Base-by-base conservation (phyloP, 208 protist species). In the Trypanosomatidae sp. region DNA sequence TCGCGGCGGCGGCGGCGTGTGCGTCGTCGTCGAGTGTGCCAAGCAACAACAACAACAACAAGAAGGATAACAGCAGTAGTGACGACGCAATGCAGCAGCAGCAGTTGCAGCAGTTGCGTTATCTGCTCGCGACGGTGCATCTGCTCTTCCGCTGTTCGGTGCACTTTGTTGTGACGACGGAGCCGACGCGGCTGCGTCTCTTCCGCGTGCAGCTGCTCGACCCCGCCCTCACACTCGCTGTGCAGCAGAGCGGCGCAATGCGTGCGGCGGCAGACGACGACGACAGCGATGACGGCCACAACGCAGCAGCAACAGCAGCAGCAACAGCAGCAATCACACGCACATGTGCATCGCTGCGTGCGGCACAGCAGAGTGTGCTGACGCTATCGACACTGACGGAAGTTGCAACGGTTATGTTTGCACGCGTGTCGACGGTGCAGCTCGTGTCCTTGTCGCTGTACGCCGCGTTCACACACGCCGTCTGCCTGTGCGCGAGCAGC, bases 371-470 rank as follows among this genome's bases (percentile, higher is more conserved):
- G 30, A 28, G 24, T 45, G 43, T 43, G 38, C 43, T 83, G 40
- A 44, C 66, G 25, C 72, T 83, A 16, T 64, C 55, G 0, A 60
- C 64, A 24, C 41, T 91, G 37, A 63, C 61, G 11, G 81, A 91
- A 39, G 62, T 87, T 8, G 71, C 73, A 4, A 65, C 72, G 7
- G 73, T 91, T 13, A 84, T 83, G 70, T 86, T 71, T 28, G 56
- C 65, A 10, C 53, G 53, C 10, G n/a, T n/a, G n/a, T 55, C 65
- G 11, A 83, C 73, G 13, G 73, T 87, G 37, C 76, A 86, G 54
- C 66, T 72, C 52, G 44, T 91, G 15, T 79, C 81, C 7, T 24
- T 22, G 0, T 41, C 53, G 18, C 48, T 91, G n/a, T 33, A 32
- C 20, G n/a, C 47, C 2, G 23, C 18, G 6, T 18, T 53, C 13